Evolutionary conservation across 345 rosid species (phyloP).

Genomic region (Microthlaspi erraticum): DNA sequence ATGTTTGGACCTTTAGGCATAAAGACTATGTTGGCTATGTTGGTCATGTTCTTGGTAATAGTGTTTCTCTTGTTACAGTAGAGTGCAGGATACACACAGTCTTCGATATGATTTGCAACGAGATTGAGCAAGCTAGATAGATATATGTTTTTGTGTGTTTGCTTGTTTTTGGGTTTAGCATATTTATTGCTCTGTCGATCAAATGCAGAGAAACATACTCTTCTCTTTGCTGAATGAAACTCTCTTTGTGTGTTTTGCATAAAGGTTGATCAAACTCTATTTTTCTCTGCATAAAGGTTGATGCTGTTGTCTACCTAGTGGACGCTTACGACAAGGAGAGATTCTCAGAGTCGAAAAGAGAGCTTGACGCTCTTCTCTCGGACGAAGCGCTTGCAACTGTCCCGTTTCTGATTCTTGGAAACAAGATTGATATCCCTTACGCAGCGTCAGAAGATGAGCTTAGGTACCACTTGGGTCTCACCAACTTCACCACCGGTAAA

Average conservation of each 20-base stretch:
- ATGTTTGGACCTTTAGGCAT: too few species aligned
- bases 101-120: too few species aligned
- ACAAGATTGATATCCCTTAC: slow-evolving; percentile 72
- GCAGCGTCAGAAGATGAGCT: slow-evolving; percentile 81
- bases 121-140: background rate
- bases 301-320: slow-evolving; percentile 76
- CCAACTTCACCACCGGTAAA: slow-evolving; percentile 77
- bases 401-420: slow-evolving; percentile 68
- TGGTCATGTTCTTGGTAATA: background rate
- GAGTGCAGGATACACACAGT: too few species aligned
- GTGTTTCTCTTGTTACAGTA: too few species aligned
- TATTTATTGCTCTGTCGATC: too few species aligned
- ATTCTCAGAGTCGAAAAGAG: slow-evolving; percentile 65
- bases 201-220: background rate
- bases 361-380: slow-evolving; percentile 68
- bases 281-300: slow-evolving; percentile 51
- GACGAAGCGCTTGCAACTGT: slow-evolving; percentile 66
- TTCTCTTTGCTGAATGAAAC: too few species aligned
- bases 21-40: too few species aligned
- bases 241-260: too few species aligned
- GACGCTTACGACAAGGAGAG: slow-evolving; percentile 77
- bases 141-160: too few species aligned
- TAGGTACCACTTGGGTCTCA: slow-evolving; percentile 67
- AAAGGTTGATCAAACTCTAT: slow-evolving; percentile 13
- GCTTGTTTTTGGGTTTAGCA: background rate